Conservation (phyloP, 2,329 filamentous ascomycete genomes). For the Pseudogymnoascus sp. region DNA sequence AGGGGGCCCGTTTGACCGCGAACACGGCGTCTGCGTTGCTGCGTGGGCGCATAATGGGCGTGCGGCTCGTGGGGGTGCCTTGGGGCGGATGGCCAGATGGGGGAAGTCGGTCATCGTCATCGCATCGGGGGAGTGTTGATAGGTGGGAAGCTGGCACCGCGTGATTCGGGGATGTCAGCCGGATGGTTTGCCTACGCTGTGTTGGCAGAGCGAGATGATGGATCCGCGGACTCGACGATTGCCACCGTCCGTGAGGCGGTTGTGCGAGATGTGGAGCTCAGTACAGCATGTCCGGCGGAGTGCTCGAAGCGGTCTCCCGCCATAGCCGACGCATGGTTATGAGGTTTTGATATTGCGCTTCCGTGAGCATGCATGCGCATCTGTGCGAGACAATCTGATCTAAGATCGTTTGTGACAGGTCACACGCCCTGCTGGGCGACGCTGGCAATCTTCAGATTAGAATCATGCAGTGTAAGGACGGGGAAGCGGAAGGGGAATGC, state of each 20-base stretch:
- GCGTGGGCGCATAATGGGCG: neutral
- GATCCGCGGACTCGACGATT: neutral
- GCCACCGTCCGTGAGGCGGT: neutral
- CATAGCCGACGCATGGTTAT: neutral
- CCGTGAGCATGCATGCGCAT: neutral
- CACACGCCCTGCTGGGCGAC: neutral
- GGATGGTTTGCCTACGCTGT: conserved; percentile 2
- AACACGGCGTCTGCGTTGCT: neutral
- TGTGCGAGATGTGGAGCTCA: neutral
- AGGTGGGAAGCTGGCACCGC: neutral
- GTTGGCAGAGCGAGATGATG: neutral
- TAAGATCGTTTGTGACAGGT: conserved; percentile 1
- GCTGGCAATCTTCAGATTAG: conserved; percentile 6
- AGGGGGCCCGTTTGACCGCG: neutral
- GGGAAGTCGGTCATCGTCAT: neutral
- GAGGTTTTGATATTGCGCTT: neutral
- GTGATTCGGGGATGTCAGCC: conserved; percentile 1
- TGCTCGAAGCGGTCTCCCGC: conserved; percentile 1
- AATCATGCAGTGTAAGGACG: conserved; percentile 2
- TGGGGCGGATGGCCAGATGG: neutral
- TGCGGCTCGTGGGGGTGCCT: neutral
- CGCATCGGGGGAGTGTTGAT: neutral
- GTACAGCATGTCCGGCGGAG: neutral
- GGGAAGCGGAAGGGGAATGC: neutral
- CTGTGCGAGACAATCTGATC: neutral